Base-by-base conservation (phyloP, 192 early-diverging fungal species). In the Coemansia sp. region DNA sequence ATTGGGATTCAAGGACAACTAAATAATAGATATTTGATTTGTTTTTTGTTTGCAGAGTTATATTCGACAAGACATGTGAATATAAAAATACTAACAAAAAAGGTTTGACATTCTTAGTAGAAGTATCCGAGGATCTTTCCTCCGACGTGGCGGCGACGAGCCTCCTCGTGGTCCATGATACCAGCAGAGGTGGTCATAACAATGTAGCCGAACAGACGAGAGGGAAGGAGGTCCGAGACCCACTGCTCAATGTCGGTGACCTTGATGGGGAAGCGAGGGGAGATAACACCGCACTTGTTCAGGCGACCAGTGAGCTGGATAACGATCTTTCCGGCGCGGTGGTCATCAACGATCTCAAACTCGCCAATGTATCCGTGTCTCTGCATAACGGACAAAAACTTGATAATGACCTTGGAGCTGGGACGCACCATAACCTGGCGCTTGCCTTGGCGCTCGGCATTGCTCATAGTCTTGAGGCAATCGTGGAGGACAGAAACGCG, bases 131-230 rank as follows among this genome's bases (percentile, higher is more conserved):
- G 91, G 86, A 98, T 91, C 90, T 97, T 97, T 73, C 97, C 97
- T 91, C 95, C 97, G 82, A 91, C 88, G 85, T 96, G 94, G 88
- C 95, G 95, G 69, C 92, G 87, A 91, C 96, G 92, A 67, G 95
- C 95, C 89, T 99, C 96, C 80, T 95, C 93, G 87, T 98, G 96
- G 89, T 99, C 97, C 93, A 99, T 99, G 86, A 99, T 97, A 87
- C 97, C 97, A 68, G 91, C 87, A 57, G 93, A 93, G 80, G 95
- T 94, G 85, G 95, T 95, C 72, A 94, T 82, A 67, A 91, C 92
- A 62, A 99, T 88, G 89, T 87, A 95, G 81, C 97, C 96, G 86
- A 99, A 97, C 85, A 97, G 97, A 91, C 97, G 95, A 63, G 97
- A 95, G 67, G 96, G 97, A 70, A 99, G 89, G 75, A 99, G 90